These are phyloP conservation scores for Cryptosporidium bovis DNA, from an alignment of 169 alveolate genomes.

Conservation along the genomic window DNA sequence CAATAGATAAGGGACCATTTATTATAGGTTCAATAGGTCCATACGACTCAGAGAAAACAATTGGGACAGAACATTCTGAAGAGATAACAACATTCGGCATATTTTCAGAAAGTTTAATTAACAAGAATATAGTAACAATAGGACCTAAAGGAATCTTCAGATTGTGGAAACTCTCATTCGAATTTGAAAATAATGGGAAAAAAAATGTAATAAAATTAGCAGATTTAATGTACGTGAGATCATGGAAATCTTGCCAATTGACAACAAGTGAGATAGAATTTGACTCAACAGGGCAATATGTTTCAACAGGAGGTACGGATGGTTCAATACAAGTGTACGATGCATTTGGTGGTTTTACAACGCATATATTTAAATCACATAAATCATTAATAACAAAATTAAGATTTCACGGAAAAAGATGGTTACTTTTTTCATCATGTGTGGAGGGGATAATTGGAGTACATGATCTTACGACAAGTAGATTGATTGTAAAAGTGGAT, in stretches of 20 bases:
- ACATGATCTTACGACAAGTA: slow-evolving; percentile 44
- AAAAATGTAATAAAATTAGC: background rate
- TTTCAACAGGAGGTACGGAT: slow-evolving; percentile 65
- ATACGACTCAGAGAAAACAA: slow-evolving; percentile 15
- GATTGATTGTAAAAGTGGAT: background rate
- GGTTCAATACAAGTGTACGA: slow-evolving; percentile 62
- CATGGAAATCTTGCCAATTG: slow-evolving; percentile 66
- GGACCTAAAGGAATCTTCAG: slow-evolving; percentile 62
- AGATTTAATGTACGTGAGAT: slow-evolving; percentile 29
- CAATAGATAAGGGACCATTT: slow-evolving; percentile 60
- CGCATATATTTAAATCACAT: slow-evolving; percentile 42
- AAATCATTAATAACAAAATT: slow-evolving; percentile 43
- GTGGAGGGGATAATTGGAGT: slow-evolving; percentile 48
- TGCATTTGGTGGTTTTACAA: slow-evolving; percentile 65
- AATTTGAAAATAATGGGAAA: slow-evolving; percentile 4
- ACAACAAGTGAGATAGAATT: slow-evolving; percentile 30
- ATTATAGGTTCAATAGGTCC: slow-evolving; percentile 43
- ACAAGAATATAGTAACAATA: slow-evolving; percentile 17
- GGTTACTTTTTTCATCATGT: slow-evolving; percentile 66
- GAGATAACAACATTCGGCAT: slow-evolving; percentile 32
- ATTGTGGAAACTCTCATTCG: slow-evolving; percentile 31
- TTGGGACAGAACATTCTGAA: slow-evolving; percentile 60
- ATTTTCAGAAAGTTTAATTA: slow-evolving; percentile 2
- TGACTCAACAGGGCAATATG: slow-evolving; percentile 64
- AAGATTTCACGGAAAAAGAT: slow-evolving; percentile 42